Evolutionary conservation across 2,329 filamentous ascomycete genomes (phyloP).

Genomic region (Pseudogymnoascus sp.): DNA sequence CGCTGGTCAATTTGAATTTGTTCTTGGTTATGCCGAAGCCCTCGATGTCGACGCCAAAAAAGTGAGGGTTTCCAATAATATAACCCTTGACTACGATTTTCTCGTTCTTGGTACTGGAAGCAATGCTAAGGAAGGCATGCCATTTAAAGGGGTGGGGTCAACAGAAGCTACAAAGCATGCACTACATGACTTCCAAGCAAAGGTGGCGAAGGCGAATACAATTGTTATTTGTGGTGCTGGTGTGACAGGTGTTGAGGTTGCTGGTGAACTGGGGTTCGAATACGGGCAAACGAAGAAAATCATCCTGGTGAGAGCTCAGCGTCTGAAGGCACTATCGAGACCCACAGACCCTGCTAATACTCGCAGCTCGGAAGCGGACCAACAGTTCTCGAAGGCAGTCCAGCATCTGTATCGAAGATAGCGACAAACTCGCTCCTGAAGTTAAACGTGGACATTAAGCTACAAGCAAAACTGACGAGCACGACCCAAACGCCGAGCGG

Average conservation of each 20-base stretch:
- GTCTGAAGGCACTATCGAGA: not conserved
- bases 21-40: conserved; percentile 41
- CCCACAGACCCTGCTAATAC: not conserved
- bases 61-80: conserved; percentile 35
- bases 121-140: conserved; percentile 36
- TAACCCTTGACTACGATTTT: conserved; percentile 39
- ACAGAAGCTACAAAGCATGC: conserved; percentile 27
- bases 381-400: conserved; percentile 19
- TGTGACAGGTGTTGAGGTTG: conserved; percentile 29
- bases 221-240: conserved; percentile 30
- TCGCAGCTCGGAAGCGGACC: conserved; percentile 28
- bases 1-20: conserved; percentile 42
- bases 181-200: conserved; percentile 21
- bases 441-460: conserved; percentile 44
- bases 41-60: conserved; percentile 37
- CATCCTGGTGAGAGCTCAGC: conserved; percentile 17
- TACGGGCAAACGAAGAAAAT: conserved; percentile 25
- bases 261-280: conserved; percentile 28
- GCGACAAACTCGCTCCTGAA: conserved; percentile 39
- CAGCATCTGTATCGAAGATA: conserved; percentile 19
- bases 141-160: conserved; percentile 42
- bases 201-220: conserved; percentile 20
- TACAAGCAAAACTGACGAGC: conserved; percentile 36
- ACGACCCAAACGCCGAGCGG: conserved; percentile 34
- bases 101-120: conserved; percentile 51